A percentile compares a stretch with the other conserved stretches of the same genome.
phyloP scores from a whole-genome alignment of 352 stramenopile genomes.

The Nothophytophthora sp. region DNA sequence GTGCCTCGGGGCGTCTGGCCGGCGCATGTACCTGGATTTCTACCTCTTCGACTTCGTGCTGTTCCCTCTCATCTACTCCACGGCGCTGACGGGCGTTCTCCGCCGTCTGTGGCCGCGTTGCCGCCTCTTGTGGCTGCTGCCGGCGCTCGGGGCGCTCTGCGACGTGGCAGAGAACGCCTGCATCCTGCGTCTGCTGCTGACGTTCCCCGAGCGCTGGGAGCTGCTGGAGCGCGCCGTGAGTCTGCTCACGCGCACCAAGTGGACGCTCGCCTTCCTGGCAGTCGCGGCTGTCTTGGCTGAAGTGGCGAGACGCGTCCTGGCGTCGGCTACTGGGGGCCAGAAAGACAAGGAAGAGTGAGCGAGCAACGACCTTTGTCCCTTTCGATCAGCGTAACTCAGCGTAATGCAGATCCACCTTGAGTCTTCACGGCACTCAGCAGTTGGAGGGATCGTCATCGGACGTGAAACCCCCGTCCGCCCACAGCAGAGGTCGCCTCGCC shows the following conservation, averaged over 20 bases:
- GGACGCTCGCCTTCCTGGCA: slow-evolving; percentile 22
- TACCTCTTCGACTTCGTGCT: slow-evolving; percentile 50
- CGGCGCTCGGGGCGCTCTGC: slow-evolving; percentile 23
- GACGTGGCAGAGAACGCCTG: slow-evolving; percentile 51
- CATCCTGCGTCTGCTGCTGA: slow-evolving; percentile 37
- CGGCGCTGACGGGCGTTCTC: slow-evolving; percentile 26
- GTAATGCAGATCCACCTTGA: no score
- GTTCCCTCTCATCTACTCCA: slow-evolving; percentile 51
- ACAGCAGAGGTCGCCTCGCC: no score
- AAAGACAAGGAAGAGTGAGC: slow-evolving; percentile 16
- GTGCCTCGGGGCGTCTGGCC: slow-evolving; percentile 31
- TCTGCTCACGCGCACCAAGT: slow-evolving; percentile 38
- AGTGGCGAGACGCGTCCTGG: not conserved
- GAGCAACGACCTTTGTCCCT: no score
- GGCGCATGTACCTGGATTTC: slow-evolving; percentile 42
- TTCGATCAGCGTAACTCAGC: no score
- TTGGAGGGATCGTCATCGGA: no score
- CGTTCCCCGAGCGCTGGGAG: slow-evolving; percentile 32
- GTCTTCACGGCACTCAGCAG: no score
- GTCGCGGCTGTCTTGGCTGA: slow-evolving; percentile 23
- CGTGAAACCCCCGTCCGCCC: no score
- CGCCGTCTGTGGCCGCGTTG: slow-evolving; percentile 27
- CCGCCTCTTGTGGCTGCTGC: slow-evolving; percentile 20
- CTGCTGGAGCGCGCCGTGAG: slow-evolving; percentile 32
- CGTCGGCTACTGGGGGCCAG: not conserved